These are phyloP conservation scores for Skeletonema tropicum DNA, from an alignment of 108 stramenopile genomes.

Conservation along the genomic window DNA sequence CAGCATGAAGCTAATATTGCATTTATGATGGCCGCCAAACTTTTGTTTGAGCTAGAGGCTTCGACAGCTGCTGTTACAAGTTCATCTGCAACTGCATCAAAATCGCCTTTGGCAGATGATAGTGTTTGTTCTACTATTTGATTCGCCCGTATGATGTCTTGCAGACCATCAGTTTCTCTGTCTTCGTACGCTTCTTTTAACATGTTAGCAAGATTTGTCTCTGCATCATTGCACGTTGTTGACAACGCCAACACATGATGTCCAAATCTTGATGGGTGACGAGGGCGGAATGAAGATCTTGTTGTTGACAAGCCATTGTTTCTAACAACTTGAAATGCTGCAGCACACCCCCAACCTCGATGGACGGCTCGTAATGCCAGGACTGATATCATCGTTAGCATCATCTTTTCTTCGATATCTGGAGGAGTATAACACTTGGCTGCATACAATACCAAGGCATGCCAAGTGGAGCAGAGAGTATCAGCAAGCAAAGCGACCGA, in stretches of 20 bases:
- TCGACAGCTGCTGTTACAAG: conserved; percentile 50
- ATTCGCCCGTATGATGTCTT: conserved; percentile 27
- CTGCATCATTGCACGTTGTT: not conserved
- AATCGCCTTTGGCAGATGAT: not conserved
- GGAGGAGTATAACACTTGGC: no score
- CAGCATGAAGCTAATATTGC: conserved; percentile 61
- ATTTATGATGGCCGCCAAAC: conserved; percentile 55
- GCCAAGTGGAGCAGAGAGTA: no score
- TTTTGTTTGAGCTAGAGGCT: conserved; percentile 32
- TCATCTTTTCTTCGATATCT: not conserved
- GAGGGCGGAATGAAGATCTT: not conserved
- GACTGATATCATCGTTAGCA: not conserved
- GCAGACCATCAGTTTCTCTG: conserved; percentile 38
- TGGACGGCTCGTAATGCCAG: not conserved
- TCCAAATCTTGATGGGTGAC: not conserved
- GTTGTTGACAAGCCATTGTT: not conserved
- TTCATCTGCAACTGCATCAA: conserved; percentile 20
- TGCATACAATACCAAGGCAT: no score
- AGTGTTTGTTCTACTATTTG: conserved; percentile 10
- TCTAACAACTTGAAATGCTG: conserved; percentile 4
- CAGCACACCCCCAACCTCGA: not conserved
- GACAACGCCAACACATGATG: not conserved
- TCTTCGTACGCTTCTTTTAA: conserved; percentile 26
- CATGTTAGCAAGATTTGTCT: conserved; percentile 2
- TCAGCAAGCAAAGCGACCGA: no score